A percentile compares a stretch with the other conserved stretches of the same genome.
phyloP scores from a whole-genome alignment of 1,139 yeast species.

The Zygotorulaspora mrakii region DNA sequence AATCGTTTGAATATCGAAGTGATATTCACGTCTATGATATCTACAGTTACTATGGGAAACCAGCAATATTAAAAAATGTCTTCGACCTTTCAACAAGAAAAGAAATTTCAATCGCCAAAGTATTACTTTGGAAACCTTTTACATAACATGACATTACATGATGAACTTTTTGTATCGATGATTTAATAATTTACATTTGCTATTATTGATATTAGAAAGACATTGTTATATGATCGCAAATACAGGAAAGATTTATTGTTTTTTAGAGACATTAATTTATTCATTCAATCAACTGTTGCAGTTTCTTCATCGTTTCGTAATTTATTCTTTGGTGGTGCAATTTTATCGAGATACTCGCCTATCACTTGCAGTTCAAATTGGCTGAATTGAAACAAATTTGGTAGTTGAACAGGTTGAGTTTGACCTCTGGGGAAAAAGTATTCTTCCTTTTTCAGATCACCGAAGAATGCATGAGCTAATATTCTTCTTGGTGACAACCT shows the following conservation, averaged over 20 bases:
- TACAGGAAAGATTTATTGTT: too few species aligned
- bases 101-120: too few species aligned
- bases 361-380: constrained; percentile 41
- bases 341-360: constrained; percentile 36
- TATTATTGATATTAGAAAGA: constrained; percentile 5
- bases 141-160: too few species aligned
- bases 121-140: too few species aligned
- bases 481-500: constrained; percentile 66
- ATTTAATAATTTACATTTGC: constrained; percentile 1
- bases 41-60: too few species aligned
- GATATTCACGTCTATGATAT: too few species aligned
- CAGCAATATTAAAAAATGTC: too few species aligned
- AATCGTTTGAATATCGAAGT: too few species aligned
- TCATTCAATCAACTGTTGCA: constrained; percentile 5
- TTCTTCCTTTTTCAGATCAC: constrained; percentile 55
- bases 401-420: constrained; percentile 38
- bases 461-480: constrained; percentile 67
- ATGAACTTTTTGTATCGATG: too few species aligned
- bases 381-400: constrained; percentile 42
- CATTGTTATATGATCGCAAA: constrained; percentile 4
- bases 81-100: too few species aligned
- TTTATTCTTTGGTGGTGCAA: constrained; percentile 24
- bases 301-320: constrained; percentile 5
- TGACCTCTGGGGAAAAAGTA: constrained; percentile 57
- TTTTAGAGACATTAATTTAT: too few species aligned